Evolutionary conservation across 2,329 filamentous ascomycete species (phyloP).

Genomic region (Lecanicillium sp.): DNA sequence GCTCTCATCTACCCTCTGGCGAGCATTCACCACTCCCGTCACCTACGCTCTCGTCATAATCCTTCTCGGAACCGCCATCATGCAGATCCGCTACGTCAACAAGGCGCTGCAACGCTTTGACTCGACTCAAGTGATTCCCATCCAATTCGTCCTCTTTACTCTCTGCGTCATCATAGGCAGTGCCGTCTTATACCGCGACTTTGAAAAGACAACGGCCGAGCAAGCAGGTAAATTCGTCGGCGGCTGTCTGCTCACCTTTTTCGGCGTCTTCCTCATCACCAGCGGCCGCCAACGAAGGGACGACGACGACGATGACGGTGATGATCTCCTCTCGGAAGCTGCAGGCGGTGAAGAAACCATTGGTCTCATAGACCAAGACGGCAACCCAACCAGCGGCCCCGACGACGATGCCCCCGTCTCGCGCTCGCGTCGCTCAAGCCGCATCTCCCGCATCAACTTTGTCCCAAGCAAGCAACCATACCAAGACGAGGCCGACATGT

Average conservation of each 20-base stretch:
- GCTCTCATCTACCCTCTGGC: slow-evolving; percentile 82
- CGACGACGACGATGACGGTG: slow-evolving; percentile 42
- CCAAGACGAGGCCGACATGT: slow-evolving; percentile 26
- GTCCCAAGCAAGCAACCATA: slow-evolving; percentile 27
- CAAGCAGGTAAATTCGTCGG: slow-evolving; percentile 80
- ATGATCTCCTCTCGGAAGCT: slow-evolving; percentile 41
- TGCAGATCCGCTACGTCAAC: slow-evolving; percentile 98
- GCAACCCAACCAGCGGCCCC: slow-evolving; percentile 9
- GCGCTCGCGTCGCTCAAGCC: slow-evolving; percentile 40
- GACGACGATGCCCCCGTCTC: slow-evolving; percentile 19
- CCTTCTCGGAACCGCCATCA: slow-evolving; percentile 74
- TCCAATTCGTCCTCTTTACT: slow-evolving; percentile 95
- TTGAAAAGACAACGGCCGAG: slow-evolving; percentile 68
- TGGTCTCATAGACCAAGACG: slow-evolving; percentile 44
- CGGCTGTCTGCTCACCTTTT: slow-evolving; percentile 86
- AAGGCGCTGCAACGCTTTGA: slow-evolving; percentile 82
- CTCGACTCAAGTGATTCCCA: slow-evolving; percentile 95
- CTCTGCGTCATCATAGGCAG: slow-evolving; percentile 92
- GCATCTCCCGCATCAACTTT: slow-evolving; percentile 37
- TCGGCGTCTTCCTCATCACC: slow-evolving; percentile 95
- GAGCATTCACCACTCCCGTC: slow-evolving; percentile 83
- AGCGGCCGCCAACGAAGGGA: slow-evolving; percentile 60
- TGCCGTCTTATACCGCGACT: slow-evolving; percentile 88
- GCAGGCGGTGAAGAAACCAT: slow-evolving; percentile 58
- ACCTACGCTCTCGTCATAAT: slow-evolving; percentile 80